Base-by-base conservation (phyloP, 768 basidiomycete species). In the Butyriboletus loyo region DNA sequence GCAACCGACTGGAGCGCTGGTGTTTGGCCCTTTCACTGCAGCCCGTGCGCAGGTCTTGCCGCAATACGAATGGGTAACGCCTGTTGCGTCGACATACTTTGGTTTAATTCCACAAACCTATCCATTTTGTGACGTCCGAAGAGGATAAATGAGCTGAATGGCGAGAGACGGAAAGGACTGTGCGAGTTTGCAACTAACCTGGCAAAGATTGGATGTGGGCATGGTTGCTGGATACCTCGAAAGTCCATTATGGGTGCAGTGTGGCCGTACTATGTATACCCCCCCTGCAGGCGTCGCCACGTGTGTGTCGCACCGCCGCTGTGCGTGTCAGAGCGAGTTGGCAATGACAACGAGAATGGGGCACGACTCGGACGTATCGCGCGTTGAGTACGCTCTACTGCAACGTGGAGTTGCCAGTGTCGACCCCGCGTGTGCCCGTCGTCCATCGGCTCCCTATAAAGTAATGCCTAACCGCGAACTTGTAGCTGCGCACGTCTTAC, bases 51-150 rank as follows among this genome's bases (percentile, higher is more conserved):
- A 85, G 45, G 77, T 82, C 57, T 75, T 80, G 58, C 84, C 76
- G 60, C 84, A 85, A 63, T 79, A 86, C 30, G 78, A 75, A 59
- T 85, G 82, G 55, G 74, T 74, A 55, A 73, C 66, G 17, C 84
- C 84, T 54, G 78, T 75, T n/a, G 62, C 30, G 58, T 84, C 84
- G n/a, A 82, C 66, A 63, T 77, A 85, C 71, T 81, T 85, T 14
- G 83, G 81, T 64, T 77, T 83, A 53, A 72, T 72, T 14, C 80
- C 77, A 66, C 84, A 86, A 52, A 76, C 75, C 84, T 85, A 56
- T 30, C 2, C 49, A 46, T 54, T 35, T 45, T 59, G 51, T 49
- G 36, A 17, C 8, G 45, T 35, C 39, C 38, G 19, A 22, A 35
- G 42, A 30, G 40, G 15, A 32, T 38, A 49, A 9, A 47, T 59